These are phyloP conservation scores for Aspergillus transmontanensis DNA, from an alignment of 2,329 filamentous ascomycete species.

Conservation along the genomic window DNA sequence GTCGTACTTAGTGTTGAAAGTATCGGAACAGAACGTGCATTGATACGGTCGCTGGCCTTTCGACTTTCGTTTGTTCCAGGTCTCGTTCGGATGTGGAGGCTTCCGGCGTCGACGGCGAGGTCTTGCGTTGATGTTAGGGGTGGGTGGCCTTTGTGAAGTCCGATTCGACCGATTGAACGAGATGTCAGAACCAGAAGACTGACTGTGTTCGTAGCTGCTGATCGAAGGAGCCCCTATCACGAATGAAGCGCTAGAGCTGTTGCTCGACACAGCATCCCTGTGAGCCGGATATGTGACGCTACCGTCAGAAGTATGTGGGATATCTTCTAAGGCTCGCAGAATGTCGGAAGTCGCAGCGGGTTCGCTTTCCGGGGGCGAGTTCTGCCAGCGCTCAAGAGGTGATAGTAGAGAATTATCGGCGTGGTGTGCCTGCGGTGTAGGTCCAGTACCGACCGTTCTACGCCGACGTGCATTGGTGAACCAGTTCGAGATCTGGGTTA, in stretches of 20 bases:
- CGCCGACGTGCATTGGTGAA: slow-evolving; percentile 81
- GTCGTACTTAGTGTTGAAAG: slow-evolving; percentile 49
- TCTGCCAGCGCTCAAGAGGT: slow-evolving; percentile 66
- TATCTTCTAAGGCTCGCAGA: slow-evolving; percentile 55
- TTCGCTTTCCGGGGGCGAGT: slow-evolving; percentile 67
- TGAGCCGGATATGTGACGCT: slow-evolving; percentile 20
- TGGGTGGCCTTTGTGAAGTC: slow-evolving; percentile 13
- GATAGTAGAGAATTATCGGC: slow-evolving; percentile 53
- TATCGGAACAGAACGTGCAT: slow-evolving; percentile 51
- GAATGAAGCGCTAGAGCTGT: slow-evolving; percentile 52
- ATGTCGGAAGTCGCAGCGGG: slow-evolving; percentile 63
- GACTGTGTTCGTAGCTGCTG: slow-evolving; percentile 53
- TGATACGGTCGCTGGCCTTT: slow-evolving; percentile 25
- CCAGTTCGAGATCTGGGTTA: slow-evolving; percentile 87
- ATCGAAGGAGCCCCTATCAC: slow-evolving; percentile 51
- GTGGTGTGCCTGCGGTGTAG: slow-evolving; percentile 33
- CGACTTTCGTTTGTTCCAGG: not conserved
- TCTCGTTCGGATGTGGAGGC: not conserved
- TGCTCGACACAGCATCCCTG: slow-evolving; percentile 40
- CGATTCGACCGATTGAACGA: slow-evolving; percentile 36
- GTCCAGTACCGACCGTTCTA: slow-evolving; percentile 29
- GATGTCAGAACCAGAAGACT: slow-evolving; percentile 52
- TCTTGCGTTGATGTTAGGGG: slow-evolving; percentile 9
- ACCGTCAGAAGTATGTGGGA: slow-evolving; percentile 25
- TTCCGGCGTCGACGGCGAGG: slow-evolving; percentile 32